Conservation (phyloP, 2,329 filamentous ascomycete species). For the Colletotrichum chrysophilum region DNA sequence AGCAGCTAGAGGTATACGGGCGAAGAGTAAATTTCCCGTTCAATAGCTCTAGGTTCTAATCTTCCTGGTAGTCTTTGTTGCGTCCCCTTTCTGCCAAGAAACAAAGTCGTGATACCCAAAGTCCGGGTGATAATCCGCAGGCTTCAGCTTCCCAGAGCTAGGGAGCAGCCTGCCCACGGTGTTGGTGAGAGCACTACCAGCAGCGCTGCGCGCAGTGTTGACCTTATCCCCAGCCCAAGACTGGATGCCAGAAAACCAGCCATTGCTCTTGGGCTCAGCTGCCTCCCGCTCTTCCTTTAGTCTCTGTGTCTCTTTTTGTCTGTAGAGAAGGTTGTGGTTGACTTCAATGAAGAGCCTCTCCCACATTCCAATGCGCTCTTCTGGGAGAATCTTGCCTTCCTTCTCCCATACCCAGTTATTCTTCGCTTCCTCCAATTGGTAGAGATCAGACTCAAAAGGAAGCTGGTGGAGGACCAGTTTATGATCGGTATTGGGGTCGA, state of each 20-base stretch:
- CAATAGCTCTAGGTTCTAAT: not conserved
- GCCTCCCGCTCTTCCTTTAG: not conserved
- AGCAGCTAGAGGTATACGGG: not conserved
- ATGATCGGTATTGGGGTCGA: not conserved
- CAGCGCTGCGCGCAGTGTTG: not conserved
- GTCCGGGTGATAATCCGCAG: not conserved
- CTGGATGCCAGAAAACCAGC: not conserved
- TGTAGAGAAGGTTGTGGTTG: slow-evolving; percentile 16
- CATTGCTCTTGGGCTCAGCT: not conserved
- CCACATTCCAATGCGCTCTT: slow-evolving; percentile 27
- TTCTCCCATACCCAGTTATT: slow-evolving; percentile 17
- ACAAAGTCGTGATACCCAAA: slow-evolving; percentile 20
- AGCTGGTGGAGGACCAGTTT: slow-evolving; percentile 16
- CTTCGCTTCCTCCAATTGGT: not conserved
- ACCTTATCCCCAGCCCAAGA: not conserved
- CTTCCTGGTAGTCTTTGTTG: not conserved
- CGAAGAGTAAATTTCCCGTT: not conserved
- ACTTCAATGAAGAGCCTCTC: slow-evolving; percentile 23
- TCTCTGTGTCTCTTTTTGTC: not conserved
- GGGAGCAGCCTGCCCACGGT: not conserved
- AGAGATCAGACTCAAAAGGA: slow-evolving; percentile 21
- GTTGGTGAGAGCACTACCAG: not conserved
- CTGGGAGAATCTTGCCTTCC: not conserved
- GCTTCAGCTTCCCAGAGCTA: not conserved
- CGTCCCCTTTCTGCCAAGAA: slow-evolving; percentile 18